phyloP scores from a whole-genome alignment of 805 yeast species.

The Peterozyma xylosa region DNA sequence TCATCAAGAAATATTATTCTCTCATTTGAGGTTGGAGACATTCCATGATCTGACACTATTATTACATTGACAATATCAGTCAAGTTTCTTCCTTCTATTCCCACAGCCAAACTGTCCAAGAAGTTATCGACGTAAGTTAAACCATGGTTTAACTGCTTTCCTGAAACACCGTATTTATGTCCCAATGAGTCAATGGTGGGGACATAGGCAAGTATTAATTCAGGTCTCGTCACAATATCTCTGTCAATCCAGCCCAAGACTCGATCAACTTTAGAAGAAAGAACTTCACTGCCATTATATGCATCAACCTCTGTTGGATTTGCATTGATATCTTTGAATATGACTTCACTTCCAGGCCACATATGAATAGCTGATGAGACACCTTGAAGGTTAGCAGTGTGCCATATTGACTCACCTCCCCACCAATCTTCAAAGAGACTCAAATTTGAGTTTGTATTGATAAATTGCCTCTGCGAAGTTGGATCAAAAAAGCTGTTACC shows the following conservation, averaged over 20 bases:
- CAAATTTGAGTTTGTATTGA: constrained; percentile 47
- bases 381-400: constrained; percentile 58
- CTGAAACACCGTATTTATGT: constrained; percentile 63
- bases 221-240: constrained; percentile 53
- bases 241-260: constrained; percentile 64
- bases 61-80: constrained; percentile 63
- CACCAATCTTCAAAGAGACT: constrained; percentile 60
- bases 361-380: constrained; percentile 73
- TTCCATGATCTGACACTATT: constrained; percentile 86
- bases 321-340: constrained; percentile 30
- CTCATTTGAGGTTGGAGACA: constrained; percentile 77
- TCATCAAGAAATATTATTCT: constrained; percentile 71
- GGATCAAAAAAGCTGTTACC: constrained; percentile 78
- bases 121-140: constrained; percentile 60
- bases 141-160: constrained; percentile 46
- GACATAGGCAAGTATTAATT: constrained; percentile 67
- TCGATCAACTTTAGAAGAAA: constrained; percentile 49
- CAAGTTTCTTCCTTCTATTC: constrained; percentile 47
- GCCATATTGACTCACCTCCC: constrained; percentile 92
- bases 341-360: constrained; percentile 94
- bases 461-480: constrained; percentile 41
- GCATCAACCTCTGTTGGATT: constrained; percentile 51
- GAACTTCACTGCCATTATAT: constrained; percentile 57
- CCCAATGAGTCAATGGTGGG: constrained; percentile 80
- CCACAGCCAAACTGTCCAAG: constrained; percentile 40